Evolutionary conservation across 2,329 filamentous ascomycete species (phyloP), one percentile per base, ranked within the genome.

Genomic region (Penicillium sp.): DNA sequence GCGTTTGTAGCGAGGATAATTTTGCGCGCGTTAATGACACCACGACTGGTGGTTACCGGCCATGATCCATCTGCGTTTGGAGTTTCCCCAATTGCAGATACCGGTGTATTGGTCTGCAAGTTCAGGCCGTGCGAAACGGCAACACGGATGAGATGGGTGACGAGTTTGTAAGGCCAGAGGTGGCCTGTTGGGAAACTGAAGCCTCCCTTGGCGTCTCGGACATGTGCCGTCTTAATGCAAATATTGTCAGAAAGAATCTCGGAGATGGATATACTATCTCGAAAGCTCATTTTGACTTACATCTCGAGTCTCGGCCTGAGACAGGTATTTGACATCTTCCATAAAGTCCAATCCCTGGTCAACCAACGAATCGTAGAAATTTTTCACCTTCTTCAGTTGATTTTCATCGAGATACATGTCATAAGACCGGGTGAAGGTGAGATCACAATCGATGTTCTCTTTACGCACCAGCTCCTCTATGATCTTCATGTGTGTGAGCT

Each of bases 1-100:
- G 81, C 92, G 67, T 96, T 96, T 0, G 90, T 93, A 4, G 90
- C 89, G n/a, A 96, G 82, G 15, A 96, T 81, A 15, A 95, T 84
- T 31, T 85, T 82, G 4, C 77, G 74, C 0, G 90, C 81, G 0
- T 72, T 72, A 54, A 95, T 81, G 37, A 74, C 78, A 15, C 91
- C 92, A 19, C 90, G 84, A 0, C 81, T 72, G 0, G 70, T 71
- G 1, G 27, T 58, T 3, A 66, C 52, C 0, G 48, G 40, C 61
- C 61, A 63, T 4, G 48, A 48, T 2, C 61, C 59, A 7, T 58
- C 50, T 6, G 33, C 17, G 0, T 48, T 47, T 4, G 23, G 56
- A 3, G 21, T 23, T 42, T 60, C 46, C 6, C 41, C 55, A 2
- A 65, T 58, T 21, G 33, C 41, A 13, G 45, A 42, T 12, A 77